A percentile compares a stretch with the other conserved stretches of the same genome.
Evolutionary conservation across 1,284 basidiomycete species (phyloP).

Genomic region (Uromyces viciae-fabae): DNA sequence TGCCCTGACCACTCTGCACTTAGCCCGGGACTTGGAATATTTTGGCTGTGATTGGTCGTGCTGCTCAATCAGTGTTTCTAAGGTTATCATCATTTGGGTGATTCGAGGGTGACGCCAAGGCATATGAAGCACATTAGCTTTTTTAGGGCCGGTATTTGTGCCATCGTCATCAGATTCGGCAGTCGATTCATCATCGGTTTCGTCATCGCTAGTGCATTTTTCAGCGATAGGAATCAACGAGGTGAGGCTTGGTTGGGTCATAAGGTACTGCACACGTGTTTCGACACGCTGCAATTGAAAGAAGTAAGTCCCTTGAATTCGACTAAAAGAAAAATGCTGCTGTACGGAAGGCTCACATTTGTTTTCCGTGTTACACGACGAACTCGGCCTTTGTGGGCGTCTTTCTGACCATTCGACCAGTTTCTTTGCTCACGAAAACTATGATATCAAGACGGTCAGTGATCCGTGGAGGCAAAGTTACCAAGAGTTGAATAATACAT

Average conservation of each 20-base stretch:
- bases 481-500: background rate
- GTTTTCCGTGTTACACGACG: background rate
- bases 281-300: background rate
- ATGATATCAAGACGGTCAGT: background rate
- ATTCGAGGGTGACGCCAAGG: no score
- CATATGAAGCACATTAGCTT: no score
- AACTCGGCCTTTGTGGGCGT: background rate
- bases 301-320: background rate
- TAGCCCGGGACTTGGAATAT: no score
- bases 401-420: background rate
- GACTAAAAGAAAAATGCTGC: background rate
- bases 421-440: background rate
- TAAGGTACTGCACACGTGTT: background rate
- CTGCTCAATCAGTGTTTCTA: no score
- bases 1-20: no score
- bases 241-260: background rate
- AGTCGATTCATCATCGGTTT: slow-evolving; percentile 9
- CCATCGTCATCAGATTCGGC: no score
- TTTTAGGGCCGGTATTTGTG: no score
- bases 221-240: background rate
- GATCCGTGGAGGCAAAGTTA: background rate
- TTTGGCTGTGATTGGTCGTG: no score
- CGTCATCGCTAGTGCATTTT: slow-evolving; percentile 14
- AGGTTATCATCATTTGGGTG: no score
- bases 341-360: background rate